Base-by-base conservation (phyloP, 2,329 filamentous ascomycete species). In the Triangularia verruculosa region DNA sequence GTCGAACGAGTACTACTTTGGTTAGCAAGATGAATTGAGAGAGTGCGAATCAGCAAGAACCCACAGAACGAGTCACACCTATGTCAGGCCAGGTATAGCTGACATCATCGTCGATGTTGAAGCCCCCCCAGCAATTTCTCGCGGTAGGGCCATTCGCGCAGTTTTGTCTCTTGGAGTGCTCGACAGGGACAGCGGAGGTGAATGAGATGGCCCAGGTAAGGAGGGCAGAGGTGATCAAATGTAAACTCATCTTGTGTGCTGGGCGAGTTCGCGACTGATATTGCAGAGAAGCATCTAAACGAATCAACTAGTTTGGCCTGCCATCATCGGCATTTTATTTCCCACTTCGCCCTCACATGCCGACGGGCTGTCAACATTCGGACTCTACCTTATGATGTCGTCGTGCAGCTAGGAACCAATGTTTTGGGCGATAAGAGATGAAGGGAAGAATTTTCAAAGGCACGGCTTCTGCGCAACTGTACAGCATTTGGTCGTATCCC, bases 41-140 rank as follows among this genome's bases (percentile, higher is more conserved):
- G 22, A 17, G 28, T 47, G 4, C 30, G n/a, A 43, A 22, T n/a
- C 11, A 25, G 24, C 17, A 13, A 3, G 24, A 5, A 52, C 58
- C 54, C 54, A 53, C 58, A 53, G 8, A 52, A 22, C 58, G 58
- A 32, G 58, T 60, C 22, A 60, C 58, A 4, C 58, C 58, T 5
- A 43, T 60, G 17, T 60, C 25, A 11, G 58, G 58, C 58, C 58
- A 60, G 2, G 39, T 54, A 15, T 30, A 32, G 8, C 24, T 53
- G 11, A 28, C 24, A 34, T 60, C 58, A 7, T 17, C 30, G 47
- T 60, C 58, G 58, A 60, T 60, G 58, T 22, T 53, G 15, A 52
- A 60, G 34, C 54, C 47, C 4, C 58, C 58, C 58, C 58, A 60
- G 27, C 58, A 60, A 3, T 28, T 52, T 20, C 58, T 52, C 27